Percentiles rank a stretch among this genome's conserved stretches.
phyloP scores from a whole-genome alignment of 768 basidiomycete genomes.

The Trametes villosa region DNA sequence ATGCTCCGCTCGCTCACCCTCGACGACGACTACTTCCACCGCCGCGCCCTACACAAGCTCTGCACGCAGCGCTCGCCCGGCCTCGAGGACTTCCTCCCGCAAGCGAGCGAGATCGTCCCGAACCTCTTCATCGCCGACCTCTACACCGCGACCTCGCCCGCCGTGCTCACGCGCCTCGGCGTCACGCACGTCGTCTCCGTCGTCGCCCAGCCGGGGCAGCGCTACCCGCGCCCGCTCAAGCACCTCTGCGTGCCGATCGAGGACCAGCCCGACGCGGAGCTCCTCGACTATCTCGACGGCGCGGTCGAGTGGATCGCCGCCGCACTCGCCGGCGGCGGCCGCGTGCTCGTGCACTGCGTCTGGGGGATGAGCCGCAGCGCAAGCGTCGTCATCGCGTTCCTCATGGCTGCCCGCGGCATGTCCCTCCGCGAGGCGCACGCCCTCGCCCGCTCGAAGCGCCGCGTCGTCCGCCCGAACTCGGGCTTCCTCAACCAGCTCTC shows the following conservation, averaged over 20 bases:
- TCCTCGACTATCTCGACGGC: conserved; percentile 46
- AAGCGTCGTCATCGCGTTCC: conserved; percentile 33
- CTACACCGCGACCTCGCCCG: conserved; percentile 32
- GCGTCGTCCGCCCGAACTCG: conserved; percentile 35
- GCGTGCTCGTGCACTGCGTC: conserved; percentile 37
- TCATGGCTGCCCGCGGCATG: conserved; percentile 34
- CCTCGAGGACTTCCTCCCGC: conserved; percentile 29
- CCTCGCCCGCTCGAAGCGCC: conserved; percentile 26
- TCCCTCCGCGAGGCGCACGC: conserved; percentile 32
- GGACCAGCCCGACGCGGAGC: conserved; percentile 44
- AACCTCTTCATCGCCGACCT: conserved; percentile 35
- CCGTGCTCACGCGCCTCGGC: conserved; percentile 25
- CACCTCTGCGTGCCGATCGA: conserved; percentile 54
- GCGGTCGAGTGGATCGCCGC: conserved; percentile 54
- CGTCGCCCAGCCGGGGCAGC: conserved; percentile 39
- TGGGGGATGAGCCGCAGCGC: conserved; percentile 38
- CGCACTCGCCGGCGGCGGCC: conserved; percentile 41
- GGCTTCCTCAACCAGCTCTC: conserved; percentile 40
- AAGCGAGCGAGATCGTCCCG: conserved; percentile 36
- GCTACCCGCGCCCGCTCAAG: conserved; percentile 39
- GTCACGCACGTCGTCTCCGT: conserved; percentile 38
- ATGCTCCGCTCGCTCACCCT: conserved; percentile 27
- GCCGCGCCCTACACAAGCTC: conserved; percentile 22
- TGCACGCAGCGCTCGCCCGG: conserved; percentile 31
- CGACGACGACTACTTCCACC: conserved; percentile 31